Percentiles rank a stretch among this genome's conserved stretches.
Conservation (phyloP, 805 yeast genomes). For the Debaryomyces castellii region DNA sequence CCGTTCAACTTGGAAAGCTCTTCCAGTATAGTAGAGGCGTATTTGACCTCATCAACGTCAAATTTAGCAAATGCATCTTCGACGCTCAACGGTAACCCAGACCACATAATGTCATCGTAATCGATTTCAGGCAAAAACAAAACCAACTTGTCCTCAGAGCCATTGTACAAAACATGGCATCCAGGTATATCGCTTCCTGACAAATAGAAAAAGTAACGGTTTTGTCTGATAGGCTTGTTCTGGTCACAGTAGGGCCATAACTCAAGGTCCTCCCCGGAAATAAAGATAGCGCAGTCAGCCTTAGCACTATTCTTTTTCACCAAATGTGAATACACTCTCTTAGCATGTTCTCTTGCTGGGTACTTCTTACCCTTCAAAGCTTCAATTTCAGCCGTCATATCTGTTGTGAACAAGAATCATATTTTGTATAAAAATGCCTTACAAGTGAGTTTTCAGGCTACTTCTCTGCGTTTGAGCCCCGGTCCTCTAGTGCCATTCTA, state of each 20-base stretch:
- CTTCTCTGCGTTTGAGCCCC: neutral
- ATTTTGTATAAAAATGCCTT: neutral
- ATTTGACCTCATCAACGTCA: conserved; percentile 82
- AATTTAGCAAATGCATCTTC: conserved; percentile 64
- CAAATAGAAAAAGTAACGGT: conserved; percentile 85
- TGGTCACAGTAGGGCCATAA: conserved; percentile 78
- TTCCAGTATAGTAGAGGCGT: conserved; percentile 48
- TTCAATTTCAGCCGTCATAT: conserved; percentile 13
- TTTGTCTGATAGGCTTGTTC: conserved; percentile 77
- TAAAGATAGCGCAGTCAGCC: conserved; percentile 40
- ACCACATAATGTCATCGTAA: conserved; percentile 93
- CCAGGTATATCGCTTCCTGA: conserved; percentile 84
- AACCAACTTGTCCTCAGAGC: conserved; percentile 54
- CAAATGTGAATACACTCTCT: conserved; percentile 44
- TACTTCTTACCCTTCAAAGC: conserved; percentile 49
- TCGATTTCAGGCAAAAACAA: conserved; percentile 83
- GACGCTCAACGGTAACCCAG: conserved; percentile 75
- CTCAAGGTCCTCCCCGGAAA: conserved; percentile 61
- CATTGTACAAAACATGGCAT: conserved; percentile 60
- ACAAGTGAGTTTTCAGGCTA: too few species aligned
- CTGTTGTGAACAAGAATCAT: too few species aligned
- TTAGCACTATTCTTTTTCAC: conserved; percentile 23
- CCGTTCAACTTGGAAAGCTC: conserved; percentile 29
- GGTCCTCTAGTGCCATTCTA: too few species aligned
- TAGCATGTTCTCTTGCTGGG: conserved; percentile 81